These are phyloP conservation scores for Cercospora zeina DNA, from an alignment of 2,329 filamentous ascomycete species.

Conservation along the genomic window DNA sequence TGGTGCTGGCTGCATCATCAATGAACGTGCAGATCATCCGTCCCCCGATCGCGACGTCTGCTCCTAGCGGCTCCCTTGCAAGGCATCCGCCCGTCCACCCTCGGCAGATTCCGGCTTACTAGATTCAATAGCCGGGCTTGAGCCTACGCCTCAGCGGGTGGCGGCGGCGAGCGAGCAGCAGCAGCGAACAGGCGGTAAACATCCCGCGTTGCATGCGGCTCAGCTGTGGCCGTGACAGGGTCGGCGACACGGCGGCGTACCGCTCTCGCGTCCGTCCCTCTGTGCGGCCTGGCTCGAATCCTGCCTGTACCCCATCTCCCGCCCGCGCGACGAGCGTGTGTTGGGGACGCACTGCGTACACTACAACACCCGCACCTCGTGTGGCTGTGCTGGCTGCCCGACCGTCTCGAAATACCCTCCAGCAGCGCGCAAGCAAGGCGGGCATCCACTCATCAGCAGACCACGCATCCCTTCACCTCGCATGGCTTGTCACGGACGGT, in stretches of 20 bases:
- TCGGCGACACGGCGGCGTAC: conserved; percentile 3
- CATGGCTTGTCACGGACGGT: conserved; percentile 24
- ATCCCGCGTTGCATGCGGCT: conserved; percentile 2
- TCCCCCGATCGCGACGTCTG: neutral
- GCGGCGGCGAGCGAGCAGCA: neutral
- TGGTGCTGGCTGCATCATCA: too few relatives aligned
- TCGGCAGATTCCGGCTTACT: conserved; percentile 4
- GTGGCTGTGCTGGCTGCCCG: conserved; percentile 19
- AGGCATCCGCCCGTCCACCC: neutral
- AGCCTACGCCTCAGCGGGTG: neutral
- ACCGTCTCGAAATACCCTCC: conserved; percentile 16
- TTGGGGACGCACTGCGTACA: too few relatives aligned
- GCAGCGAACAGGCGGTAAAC: conserved; percentile 4
- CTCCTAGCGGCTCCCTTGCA: neutral
- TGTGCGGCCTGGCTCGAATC: conserved; percentile 11
- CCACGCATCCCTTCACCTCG: conserved; percentile 23
- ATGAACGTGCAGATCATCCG: too few relatives aligned
- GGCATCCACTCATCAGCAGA: conserved; percentile 14
- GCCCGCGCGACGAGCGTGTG: too few relatives aligned
- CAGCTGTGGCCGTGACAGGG: conserved; percentile 11
- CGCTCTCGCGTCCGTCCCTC: neutral
- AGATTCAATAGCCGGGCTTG: neutral
- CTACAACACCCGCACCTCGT: neutral
- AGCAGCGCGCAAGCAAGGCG: conserved; percentile 7
- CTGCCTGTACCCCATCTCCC: conserved; percentile 5